These are phyloP conservation scores for Cucurbita moschata DNA, from an alignment of 306 rosid species.

Conservation along the genomic window DNA sequence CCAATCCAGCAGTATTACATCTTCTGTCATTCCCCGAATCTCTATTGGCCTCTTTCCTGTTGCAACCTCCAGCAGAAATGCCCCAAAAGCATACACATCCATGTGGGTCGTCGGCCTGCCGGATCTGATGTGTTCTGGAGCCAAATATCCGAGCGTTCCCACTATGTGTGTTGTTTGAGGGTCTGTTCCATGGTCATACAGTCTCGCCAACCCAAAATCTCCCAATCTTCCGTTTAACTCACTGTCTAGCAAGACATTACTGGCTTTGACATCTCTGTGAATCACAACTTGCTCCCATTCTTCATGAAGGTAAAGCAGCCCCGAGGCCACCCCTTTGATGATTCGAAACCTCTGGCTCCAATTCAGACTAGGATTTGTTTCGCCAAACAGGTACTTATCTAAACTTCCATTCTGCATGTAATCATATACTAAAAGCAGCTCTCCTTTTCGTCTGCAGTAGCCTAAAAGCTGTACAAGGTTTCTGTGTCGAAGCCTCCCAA, in stretches of 20 bases:
- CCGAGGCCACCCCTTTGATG: conserved; percentile 21
- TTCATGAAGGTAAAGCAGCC: conserved; percentile 18
- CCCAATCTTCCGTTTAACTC: conserved; percentile 5
- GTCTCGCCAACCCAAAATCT: conserved; percentile 10
- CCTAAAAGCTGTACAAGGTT: conserved; percentile 20
- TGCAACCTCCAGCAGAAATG: conserved; percentile 19
- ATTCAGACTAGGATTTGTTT: neutral
- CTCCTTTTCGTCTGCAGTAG: conserved; percentile 19
- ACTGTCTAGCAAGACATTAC: neutral
- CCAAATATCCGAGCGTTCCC: conserved; percentile 25
- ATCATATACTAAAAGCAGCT: conserved; percentile 16
- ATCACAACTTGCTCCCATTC: conserved; percentile 3
- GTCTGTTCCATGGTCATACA: conserved; percentile 20
- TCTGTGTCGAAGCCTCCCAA: conserved; percentile 20
- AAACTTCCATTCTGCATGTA: conserved; percentile 30
- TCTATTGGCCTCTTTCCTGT: conserved; percentile 26
- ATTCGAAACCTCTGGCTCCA: conserved; percentile 21
- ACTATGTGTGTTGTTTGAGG: conserved; percentile 17
- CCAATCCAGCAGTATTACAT: conserved; percentile 15
- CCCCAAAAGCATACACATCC: conserved; percentile 25
- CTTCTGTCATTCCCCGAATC: neutral
- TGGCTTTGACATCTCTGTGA: conserved; percentile 4
- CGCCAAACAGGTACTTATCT: conserved; percentile 16
- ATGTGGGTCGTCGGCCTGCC: conserved; percentile 17
- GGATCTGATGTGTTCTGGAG: conserved; percentile 17